Evolutionary conservation across 805 yeast species (phyloP).

Genomic region (Starmerella davenportii): DNA sequence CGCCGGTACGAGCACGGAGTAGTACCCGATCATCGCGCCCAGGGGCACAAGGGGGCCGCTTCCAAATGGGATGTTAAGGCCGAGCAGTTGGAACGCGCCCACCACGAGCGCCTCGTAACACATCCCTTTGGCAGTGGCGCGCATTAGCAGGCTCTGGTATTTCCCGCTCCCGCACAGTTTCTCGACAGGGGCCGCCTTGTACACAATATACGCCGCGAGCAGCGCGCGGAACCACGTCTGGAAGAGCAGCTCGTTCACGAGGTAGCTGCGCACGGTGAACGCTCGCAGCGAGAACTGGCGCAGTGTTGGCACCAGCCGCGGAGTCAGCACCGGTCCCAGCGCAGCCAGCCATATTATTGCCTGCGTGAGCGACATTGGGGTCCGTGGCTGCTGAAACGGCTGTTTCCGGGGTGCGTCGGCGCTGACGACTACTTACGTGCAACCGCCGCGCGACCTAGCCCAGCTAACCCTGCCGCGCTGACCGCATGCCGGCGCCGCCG

Average conservation of each 20-base stretch:
- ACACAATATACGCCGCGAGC: neutral
- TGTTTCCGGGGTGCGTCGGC: too few relatives aligned
- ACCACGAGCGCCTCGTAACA: neutral
- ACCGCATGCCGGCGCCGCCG: too few relatives aligned
- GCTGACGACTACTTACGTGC: too few relatives aligned
- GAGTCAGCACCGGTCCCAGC: neutral
- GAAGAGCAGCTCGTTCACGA: neutral
- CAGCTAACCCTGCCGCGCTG: too few relatives aligned
- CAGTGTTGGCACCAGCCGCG: neutral
- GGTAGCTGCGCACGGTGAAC: conserved; percentile 1
- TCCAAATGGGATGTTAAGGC: neutral
- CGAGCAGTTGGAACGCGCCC: neutral
- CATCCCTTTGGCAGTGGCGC: neutral
- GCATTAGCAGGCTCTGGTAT: neutral
- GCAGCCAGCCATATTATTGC: neutral
- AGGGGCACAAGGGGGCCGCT: conserved; percentile 1
- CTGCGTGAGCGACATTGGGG: neutral
- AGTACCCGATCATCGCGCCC: neutral
- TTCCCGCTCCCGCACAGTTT: neutral
- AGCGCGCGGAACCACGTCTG: conserved; percentile 1
- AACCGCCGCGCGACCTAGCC: too few relatives aligned
- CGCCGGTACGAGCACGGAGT: neutral
- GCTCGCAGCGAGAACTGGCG: neutral
- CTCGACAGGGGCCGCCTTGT: neutral
- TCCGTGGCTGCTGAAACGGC: too few relatives aligned